Evolutionary conservation across 2,329 filamentous ascomycete genomes (phyloP), one percentile per base, ranked within the genome.

Genomic region (Trichoderma oligosporum): DNA sequence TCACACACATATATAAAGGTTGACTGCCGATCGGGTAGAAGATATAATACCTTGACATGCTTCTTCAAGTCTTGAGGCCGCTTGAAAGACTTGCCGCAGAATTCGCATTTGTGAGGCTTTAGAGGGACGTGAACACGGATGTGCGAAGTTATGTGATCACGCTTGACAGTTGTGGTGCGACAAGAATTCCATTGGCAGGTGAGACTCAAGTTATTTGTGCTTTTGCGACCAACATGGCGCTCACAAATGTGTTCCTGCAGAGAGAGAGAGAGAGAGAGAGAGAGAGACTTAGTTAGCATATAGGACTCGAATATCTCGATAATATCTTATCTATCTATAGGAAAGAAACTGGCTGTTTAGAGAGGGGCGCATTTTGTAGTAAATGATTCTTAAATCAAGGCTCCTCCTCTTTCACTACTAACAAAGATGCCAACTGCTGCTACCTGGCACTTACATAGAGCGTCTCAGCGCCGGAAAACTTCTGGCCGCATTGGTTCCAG

Each of bases 41-140:
- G 60, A 42, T 56, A 54, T 72, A 62, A 72, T 54, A 83, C 80
- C 78, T 97, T 99, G 74, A 97, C 91, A 73, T 99, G 94, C 80
- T 99, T 99, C 85, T 99, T 97, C 67, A 99, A 74, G 78, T 99
- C 94, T 77, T 99, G 94, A 2, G 94, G 94, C 31, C 94, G 89
- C 84, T 99, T 99, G 82, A 99, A 99, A 1, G 92, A 92, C 80
- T 99, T 99, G 71, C 91, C 91, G 71, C 94, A 99, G 76, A 97
- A 96, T 71, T 97, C 92, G 74, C 94, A 99, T 76, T 97, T 97
- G 79, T 99, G 94, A 64, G 94, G 94, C 82, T 99, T 99, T 61
- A 99, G 80, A 1, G 94, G 94, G n/a, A 99, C 93, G 73, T 99
- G 94, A 54, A 97, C 94, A 63, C 94, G 90, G 67, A 99, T 97